phyloP scores from a whole-genome alignment of 2,329 filamentous ascomycete species.

The Colletotrichum abscissum region DNA sequence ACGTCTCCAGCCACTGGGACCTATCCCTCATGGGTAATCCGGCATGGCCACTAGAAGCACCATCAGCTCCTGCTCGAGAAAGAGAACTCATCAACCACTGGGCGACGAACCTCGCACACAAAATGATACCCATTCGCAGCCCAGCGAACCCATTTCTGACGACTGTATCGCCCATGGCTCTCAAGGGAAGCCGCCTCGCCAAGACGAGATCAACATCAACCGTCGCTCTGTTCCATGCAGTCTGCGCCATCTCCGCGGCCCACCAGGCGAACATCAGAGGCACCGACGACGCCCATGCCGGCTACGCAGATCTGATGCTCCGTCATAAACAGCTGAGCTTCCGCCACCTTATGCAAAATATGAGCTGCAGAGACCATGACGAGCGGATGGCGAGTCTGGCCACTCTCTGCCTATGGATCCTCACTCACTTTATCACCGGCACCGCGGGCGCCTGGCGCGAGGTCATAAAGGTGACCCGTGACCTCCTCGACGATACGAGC shows the following conservation, averaged over 20 bases:
- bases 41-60: background rate
- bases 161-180: conserved; percentile 10
- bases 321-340: conserved; percentile 14
- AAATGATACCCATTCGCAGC: conserved; percentile 12
- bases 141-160: conserved; percentile 3
- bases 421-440: conserved; percentile 22
- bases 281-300: background rate
- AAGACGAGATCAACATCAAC: background rate
- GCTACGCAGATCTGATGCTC: background rate
- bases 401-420: conserved; percentile 16
- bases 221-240: conserved; percentile 20
- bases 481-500: background rate
- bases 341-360: conserved; percentile 16
- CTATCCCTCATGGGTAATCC: background rate
- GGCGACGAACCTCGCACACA: conserved; percentile 19
- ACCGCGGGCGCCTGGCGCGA: conserved; percentile 18
- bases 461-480: conserved; percentile 12
- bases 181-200: conserved; percentile 10
- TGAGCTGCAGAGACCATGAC: background rate
- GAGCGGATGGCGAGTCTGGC: conserved; percentile 15
- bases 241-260: conserved; percentile 19
- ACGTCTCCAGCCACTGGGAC: no score
- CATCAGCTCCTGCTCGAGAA: background rate
- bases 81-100: conserved; percentile 19
- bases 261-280: conserved; percentile 10